Conservation (phyloP, 805 yeast genomes). For the Wickerhamiella shivajii region DNA sequence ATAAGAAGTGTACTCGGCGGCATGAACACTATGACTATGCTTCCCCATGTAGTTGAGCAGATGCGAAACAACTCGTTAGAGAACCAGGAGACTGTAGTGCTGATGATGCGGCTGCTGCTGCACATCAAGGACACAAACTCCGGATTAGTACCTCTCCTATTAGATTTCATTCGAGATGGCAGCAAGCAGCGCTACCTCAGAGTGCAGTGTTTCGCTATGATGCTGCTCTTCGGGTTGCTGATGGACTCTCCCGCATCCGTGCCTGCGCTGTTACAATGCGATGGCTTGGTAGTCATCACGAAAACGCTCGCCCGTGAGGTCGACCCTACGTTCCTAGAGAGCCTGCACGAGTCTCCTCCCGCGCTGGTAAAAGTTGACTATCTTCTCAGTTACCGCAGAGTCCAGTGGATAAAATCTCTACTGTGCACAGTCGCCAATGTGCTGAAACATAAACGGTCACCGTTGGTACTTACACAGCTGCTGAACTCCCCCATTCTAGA, state of each 20-base stretch:
- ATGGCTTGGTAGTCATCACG: slow-evolving; percentile 2
- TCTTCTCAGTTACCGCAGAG: slow-evolving; percentile 3
- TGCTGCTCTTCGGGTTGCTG: slow-evolving; percentile 2
- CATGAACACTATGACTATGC: background rate
- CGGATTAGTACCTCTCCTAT: slow-evolving; percentile 1
- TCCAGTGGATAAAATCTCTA: slow-evolving; percentile 8
- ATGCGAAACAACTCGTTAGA: background rate
- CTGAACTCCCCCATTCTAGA: slow-evolving; percentile 8
- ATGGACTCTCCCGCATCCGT: slow-evolving; percentile 3
- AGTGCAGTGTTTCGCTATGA: slow-evolving; percentile 8
- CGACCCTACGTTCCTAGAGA: background rate
- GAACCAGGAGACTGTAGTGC: background rate
- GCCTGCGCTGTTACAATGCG: background rate
- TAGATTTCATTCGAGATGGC: slow-evolving; percentile 3
- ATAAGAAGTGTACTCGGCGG: background rate
- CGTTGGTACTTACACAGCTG: slow-evolving; percentile 5
- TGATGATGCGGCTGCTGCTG: slow-evolving; percentile 2
- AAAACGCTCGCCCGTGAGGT: slow-evolving; percentile 1
- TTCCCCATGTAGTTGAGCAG: slow-evolving; percentile 1
- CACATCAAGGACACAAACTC: background rate
- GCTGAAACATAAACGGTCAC: slow-evolving; percentile 7
- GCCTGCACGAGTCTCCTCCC: background rate
- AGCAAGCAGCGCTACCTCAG: background rate
- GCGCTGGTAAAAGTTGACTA: slow-evolving; percentile 7
- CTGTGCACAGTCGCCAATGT: slow-evolving; percentile 8